phyloP scores from a whole-genome alignment of 2,329 filamentous ascomycete genomes.

The Cordyceps cateniannulata region DNA sequence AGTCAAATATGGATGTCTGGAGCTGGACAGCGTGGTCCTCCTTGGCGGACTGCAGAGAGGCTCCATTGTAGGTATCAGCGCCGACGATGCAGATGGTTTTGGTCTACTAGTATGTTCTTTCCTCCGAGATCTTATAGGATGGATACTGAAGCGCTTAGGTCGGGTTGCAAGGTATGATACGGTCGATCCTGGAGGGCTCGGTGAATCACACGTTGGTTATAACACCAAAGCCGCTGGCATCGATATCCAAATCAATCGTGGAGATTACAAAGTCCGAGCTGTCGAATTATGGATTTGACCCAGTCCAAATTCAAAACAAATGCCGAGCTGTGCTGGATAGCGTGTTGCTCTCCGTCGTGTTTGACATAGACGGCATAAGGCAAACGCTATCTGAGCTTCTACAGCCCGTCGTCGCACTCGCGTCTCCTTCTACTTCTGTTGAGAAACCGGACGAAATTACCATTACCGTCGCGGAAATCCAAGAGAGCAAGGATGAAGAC shows the following conservation, averaged over 20 bases:
- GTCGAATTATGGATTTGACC: not conserved
- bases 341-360: constrained; percentile 49
- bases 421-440: not conserved
- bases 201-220: constrained; percentile 35
- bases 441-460: not conserved
- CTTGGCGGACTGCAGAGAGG: constrained; percentile 43
- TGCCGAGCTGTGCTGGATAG: constrained; percentile 37
- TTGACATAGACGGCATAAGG: constrained; percentile 52
- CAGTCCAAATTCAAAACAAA: not conserved
- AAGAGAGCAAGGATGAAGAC: constrained; percentile 35
- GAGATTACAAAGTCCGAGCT: not conserved
- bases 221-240: constrained; percentile 38
- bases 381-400: constrained; percentile 50
- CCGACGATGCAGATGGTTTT: constrained; percentile 42
- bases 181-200: constrained; percentile 27
- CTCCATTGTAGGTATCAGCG: constrained; percentile 46
- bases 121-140: not conserved
- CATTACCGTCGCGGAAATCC: constrained; percentile 20
- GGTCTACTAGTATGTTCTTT: constrained; percentile 36
- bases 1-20: constrained; percentile 37
- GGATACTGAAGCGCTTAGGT: constrained; percentile 27
- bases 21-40: constrained; percentile 43
- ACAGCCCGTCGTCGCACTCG: not conserved
- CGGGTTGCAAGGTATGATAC: constrained; percentile 42
- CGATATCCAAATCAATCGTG: not conserved